Evolutionary conservation across 352 stramenopile genomes (phyloP).

Genomic region (Phytophthora nicotianae): DNA sequence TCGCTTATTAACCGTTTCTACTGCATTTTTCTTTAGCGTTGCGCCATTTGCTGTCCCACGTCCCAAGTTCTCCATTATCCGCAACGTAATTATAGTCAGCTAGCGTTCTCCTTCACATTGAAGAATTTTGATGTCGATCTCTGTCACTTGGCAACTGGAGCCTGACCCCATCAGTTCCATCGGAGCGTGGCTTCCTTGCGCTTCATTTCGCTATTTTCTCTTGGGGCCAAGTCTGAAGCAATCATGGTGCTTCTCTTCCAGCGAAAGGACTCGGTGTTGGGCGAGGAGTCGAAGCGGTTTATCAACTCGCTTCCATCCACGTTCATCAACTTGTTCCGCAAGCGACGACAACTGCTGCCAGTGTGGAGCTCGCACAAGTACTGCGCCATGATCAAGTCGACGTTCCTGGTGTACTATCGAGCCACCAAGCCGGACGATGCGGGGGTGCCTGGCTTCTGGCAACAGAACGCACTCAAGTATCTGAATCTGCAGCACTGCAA

Average conservation of each 20-base stretch:
- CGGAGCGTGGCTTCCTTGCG: constrained; percentile 3
- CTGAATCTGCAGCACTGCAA: constrained; percentile 78
- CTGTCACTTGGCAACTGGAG: constrained; percentile 30
- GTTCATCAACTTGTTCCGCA: constrained; percentile 88
- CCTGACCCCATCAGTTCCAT: constrained; percentile 17
- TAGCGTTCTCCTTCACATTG: not conserved
- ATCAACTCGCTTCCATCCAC: constrained; percentile 83
- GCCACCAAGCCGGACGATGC: constrained; percentile 62
- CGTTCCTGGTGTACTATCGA: constrained; percentile 85
- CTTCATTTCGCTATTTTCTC: constrained; percentile 28
- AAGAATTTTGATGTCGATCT: constrained; percentile 28
- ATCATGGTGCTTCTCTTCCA: constrained; percentile 84
- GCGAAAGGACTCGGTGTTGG: constrained; percentile 70
- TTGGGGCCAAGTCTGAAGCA: not conserved
- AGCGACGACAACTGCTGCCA: constrained; percentile 77
- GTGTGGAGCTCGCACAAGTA: constrained; percentile 89
- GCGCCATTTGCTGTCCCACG: constrained; percentile 20
- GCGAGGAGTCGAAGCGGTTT: constrained; percentile 83
- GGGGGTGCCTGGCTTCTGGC: constrained; percentile 21
- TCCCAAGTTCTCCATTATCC: constrained; percentile 22
- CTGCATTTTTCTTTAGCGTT: constrained; percentile 17
- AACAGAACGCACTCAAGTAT: constrained; percentile 65
- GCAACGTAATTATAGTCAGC: constrained; percentile 21
- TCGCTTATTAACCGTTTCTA: constrained; percentile 26
- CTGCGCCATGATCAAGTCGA: constrained; percentile 89